Evolutionary conservation across 345 rosid genomes (phyloP).

Genomic region (Sonneratia caseolaris): DNA sequence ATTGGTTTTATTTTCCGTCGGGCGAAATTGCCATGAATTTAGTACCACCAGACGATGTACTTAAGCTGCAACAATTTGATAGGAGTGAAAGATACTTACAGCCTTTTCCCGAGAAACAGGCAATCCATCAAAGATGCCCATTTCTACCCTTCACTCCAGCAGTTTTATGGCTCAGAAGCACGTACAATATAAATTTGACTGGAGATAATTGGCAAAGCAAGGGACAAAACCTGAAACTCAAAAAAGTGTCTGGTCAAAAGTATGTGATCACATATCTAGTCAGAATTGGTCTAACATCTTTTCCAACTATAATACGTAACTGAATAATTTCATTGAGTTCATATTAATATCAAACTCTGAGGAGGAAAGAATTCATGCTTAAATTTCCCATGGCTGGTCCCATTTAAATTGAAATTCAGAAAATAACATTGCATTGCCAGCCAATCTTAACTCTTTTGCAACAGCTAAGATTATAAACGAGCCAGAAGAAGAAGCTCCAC

Average conservation of each 20-base stretch:
- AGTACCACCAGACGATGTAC: not conserved
- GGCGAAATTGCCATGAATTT: not conserved
- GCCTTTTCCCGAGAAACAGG: slow-evolving; percentile 81
- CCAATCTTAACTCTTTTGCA: too few species aligned
- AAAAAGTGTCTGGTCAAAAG: not conserved
- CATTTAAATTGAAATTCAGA: too few species aligned
- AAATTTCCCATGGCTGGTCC: too few species aligned
- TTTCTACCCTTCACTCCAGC: slow-evolving; percentile 24
- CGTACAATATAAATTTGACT: not conserved
- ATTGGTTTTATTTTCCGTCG: not conserved
- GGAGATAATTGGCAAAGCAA: not conserved
- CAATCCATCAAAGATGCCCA: slow-evolving; percentile 85
- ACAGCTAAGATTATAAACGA: too few species aligned
- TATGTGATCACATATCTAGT: not conserved
- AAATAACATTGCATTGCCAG: too few species aligned
- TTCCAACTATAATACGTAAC: not conserved
- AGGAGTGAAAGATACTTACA: slow-evolving; percentile 30
- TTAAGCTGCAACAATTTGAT: not conserved
- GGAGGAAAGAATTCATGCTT: too few species aligned
- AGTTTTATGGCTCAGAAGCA: slow-evolving; percentile 1
- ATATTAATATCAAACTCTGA: not conserved
- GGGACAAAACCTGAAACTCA: not conserved
- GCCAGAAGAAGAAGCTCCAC: not conserved
- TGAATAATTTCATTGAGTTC: too few species aligned
- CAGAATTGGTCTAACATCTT: not conserved